Percentiles rank a stretch among this genome's conserved stretches.
Conservation (phyloP, 768 basidiomycete genomes). For the Rossbeevera mucosa region DNA sequence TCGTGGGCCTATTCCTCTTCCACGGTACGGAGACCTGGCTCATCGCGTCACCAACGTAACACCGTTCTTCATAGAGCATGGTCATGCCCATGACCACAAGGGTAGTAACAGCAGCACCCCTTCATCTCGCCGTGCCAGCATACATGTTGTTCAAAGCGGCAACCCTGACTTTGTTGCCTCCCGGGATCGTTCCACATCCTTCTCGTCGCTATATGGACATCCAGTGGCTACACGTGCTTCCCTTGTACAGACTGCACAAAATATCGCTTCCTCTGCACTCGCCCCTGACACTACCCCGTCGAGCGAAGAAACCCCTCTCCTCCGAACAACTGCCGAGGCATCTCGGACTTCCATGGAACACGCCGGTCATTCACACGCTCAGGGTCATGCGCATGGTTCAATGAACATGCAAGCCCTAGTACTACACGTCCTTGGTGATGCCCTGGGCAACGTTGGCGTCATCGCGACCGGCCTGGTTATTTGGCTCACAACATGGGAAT, state of each 20-base stretch:
- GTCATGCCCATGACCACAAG: constrained; percentile 51
- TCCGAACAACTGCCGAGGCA: constrained; percentile 16
- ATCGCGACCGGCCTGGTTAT: constrained; percentile 93
- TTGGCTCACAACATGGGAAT: constrained; percentile 81
- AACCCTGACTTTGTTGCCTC: constrained; percentile 22
- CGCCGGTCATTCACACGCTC: constrained; percentile 12
- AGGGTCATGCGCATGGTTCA: constrained; percentile 52
- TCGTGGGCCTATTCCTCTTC: constrained; percentile 91
- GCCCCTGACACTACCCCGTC: constrained; percentile 8
- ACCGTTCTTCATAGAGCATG: constrained; percentile 48
- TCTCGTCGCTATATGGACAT: constrained; percentile 67
- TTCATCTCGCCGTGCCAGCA: constrained; percentile 39
- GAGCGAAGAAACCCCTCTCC: constrained; percentile 45
- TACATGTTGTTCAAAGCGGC: constrained; percentile 16
- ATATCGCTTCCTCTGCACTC: constrained; percentile 49
- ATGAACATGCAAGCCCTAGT: constrained; percentile 99
- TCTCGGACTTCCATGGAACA: constrained; percentile 17
- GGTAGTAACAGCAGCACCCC: constrained; percentile 34
- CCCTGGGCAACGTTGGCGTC: constrained; percentile 96
- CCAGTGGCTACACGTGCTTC: constrained; percentile 68
- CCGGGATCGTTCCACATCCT: constrained; percentile 40
- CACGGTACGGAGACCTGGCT: constrained; percentile 56
- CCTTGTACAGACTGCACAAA: constrained; percentile 78
- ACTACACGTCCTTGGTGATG: constrained; percentile 93
- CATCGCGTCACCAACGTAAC: constrained; percentile 7